Conservation (phyloP, 1,139 yeast genomes). For the Meyerozyma elateridarum region DNA sequence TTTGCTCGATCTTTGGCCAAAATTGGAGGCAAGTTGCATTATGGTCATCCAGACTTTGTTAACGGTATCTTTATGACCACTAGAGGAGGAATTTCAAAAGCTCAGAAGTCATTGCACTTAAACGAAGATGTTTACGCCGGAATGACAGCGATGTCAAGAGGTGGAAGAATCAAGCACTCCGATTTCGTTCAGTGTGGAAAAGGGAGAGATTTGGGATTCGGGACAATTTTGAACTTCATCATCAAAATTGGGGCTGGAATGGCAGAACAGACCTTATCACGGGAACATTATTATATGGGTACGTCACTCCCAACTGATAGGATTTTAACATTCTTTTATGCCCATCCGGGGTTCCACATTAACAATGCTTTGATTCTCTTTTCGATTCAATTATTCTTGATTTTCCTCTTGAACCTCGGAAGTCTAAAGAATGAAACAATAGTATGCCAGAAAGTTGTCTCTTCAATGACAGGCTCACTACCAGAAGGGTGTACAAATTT, state of each 20-base stretch:
- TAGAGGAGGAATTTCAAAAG: slow-evolving; percentile 86
- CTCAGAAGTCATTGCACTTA: slow-evolving; percentile 79
- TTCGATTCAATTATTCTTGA: slow-evolving; percentile 67
- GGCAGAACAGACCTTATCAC: slow-evolving; percentile 85
- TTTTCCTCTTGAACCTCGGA: slow-evolving; percentile 64
- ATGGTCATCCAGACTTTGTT: slow-evolving; percentile 89
- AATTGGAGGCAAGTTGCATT: slow-evolving; percentile 83
- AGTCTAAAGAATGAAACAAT: slow-evolving; percentile 59
- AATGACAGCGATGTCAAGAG: slow-evolving; percentile 74
- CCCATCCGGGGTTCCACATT: slow-evolving; percentile 88
- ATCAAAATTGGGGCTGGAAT: slow-evolving; percentile 91
- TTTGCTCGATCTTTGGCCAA: slow-evolving; percentile 83
- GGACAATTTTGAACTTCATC: slow-evolving; percentile 78
- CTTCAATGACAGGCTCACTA: slow-evolving; percentile 56
- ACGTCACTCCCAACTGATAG: slow-evolving; percentile 75
- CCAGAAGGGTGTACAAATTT: slow-evolving; percentile 78
- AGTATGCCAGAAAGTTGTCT: slow-evolving; percentile 49
- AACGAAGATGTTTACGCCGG: slow-evolving; percentile 94
- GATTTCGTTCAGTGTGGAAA: slow-evolving; percentile 90
- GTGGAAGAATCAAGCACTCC: slow-evolving; percentile 83
- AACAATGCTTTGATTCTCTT: slow-evolving; percentile 75
- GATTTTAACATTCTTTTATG: slow-evolving; percentile 80
- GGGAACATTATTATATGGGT: slow-evolving; percentile 82
- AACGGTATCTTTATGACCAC: slow-evolving; percentile 86
- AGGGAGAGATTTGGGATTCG: slow-evolving; percentile 85